phyloP scores from a whole-genome alignment of 805 yeast species.

The Pichia sporocuriosa region DNA sequence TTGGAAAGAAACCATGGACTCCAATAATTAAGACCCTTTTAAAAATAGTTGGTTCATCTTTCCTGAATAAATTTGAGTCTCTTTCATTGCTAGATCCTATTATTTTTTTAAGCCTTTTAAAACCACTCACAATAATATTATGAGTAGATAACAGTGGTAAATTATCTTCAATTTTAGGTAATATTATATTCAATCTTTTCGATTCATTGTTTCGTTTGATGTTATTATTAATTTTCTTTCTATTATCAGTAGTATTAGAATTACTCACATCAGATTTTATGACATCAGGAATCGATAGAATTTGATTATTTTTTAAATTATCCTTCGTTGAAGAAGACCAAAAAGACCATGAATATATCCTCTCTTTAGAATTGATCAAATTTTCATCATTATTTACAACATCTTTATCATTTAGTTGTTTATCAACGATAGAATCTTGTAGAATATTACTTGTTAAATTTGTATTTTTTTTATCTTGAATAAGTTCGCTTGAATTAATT shows the following conservation, averaged over 20 bases:
- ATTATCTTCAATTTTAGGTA: slow-evolving; percentile 24
- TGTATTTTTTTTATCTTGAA: too few species aligned
- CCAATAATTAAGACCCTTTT: slow-evolving; percentile 77
- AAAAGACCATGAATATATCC: slow-evolving; percentile 26
- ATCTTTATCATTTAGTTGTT: slow-evolving; percentile 2
- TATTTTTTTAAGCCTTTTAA: slow-evolving; percentile 13
- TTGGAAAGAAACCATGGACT: slow-evolving; percentile 95
- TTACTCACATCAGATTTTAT: slow-evolving; percentile 10
- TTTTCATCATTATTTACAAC: neutral
- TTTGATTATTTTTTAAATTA: neutral
- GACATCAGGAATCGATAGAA: slow-evolving; percentile 7
- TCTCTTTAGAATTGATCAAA: slow-evolving; percentile 6
- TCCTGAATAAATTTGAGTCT: slow-evolving; percentile 19
- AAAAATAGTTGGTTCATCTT: slow-evolving; percentile 21
- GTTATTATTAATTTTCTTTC: neutral
- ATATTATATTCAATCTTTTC: slow-evolving; percentile 21
- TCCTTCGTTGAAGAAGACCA: slow-evolving; percentile 17
- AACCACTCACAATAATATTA: slow-evolving; percentile 11
- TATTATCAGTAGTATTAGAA: neutral
- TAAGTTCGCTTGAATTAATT: neutral
- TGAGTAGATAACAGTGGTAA: slow-evolving; percentile 21
- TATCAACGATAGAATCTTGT: slow-evolving; percentile 9
- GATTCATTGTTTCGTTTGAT: slow-evolving; percentile 1
- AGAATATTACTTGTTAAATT: too few species aligned
- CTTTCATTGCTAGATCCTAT: slow-evolving; percentile 14